Conservation (phyloP, 108 stramenopile species). For the Nitzschia palea region DNA sequence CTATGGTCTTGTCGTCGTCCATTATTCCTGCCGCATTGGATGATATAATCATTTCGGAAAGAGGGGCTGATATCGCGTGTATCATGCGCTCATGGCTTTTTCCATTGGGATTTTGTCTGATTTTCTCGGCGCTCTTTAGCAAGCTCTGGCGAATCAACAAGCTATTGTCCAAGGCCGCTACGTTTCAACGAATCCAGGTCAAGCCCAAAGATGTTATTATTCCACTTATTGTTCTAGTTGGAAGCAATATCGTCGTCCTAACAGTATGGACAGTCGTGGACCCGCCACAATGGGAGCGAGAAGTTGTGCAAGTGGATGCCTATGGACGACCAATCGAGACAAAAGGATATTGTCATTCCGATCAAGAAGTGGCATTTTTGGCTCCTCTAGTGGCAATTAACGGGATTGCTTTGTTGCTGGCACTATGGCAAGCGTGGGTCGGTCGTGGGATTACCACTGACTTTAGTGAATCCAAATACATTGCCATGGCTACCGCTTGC, state of each 20-base stretch:
- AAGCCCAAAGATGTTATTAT: slow-evolving; percentile 30
- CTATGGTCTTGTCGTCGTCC: slow-evolving; percentile 47
- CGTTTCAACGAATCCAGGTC: slow-evolving; percentile 25
- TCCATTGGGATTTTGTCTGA: slow-evolving; percentile 43
- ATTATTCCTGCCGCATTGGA: slow-evolving; percentile 47
- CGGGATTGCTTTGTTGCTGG: slow-evolving; percentile 22
- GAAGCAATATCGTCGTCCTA: slow-evolving; percentile 24
- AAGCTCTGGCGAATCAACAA: slow-evolving; percentile 59
- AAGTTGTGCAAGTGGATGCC: background rate
- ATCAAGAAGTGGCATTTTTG: background rate
- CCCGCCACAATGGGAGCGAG: slow-evolving; percentile 19
- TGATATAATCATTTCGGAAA: slow-evolving; percentile 19
- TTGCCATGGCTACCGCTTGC: slow-evolving; percentile 17
- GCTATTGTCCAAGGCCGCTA: slow-evolving; percentile 2
- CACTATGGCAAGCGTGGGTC: slow-evolving; percentile 26
- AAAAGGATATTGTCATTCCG: background rate
- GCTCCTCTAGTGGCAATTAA: slow-evolving; percentile 18
- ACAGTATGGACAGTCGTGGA: slow-evolving; percentile 26
- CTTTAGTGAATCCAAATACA: slow-evolving; percentile 24
- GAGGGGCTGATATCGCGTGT: slow-evolving; percentile 25
- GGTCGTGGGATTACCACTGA: slow-evolving; percentile 35
- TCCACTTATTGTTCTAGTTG: slow-evolving; percentile 26
- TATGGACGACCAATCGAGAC: slow-evolving; percentile 12
- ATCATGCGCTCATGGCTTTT: slow-evolving; percentile 32
- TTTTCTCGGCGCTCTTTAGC: slow-evolving; percentile 51